Evolutionary conservation across 495 filamentous ascomycete genomes (phyloP), one percentile per base, ranked within the genome.

Genomic region (Penicillium maclennaniae): DNA sequence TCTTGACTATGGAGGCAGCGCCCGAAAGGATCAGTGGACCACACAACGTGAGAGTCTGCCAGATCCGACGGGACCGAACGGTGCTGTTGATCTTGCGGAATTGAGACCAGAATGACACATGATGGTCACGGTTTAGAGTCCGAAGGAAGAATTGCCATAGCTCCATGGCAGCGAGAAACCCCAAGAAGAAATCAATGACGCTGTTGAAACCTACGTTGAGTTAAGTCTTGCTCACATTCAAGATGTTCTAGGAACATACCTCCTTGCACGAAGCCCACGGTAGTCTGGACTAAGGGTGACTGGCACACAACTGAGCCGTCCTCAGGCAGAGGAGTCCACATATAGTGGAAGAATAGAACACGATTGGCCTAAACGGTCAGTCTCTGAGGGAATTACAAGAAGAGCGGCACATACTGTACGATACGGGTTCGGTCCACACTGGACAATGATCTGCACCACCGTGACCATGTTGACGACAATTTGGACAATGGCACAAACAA

Each of bases 381-480:
- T n/a, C 23, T 7, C 25, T 37, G 17, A 16, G 19, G 2, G 0
- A 45, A 45, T 28, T 4, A 9, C 8, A 34, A 25, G 3, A 7
- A 12, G 20, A 16, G 12, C 19, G 27, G 39, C n/a, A 51, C 66
- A 17, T 45, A 71, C 66, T 8, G 64, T 7, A 1, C 40, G 57
- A 39, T 71, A 73, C 15, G 67, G 67, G 55, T 69, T 59, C 7
- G 70, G 70, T 6, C 70, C 70, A 27, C 70, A 73, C 51, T 73
- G 70, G 14, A 70, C 59, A 10, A 71, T 53, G 26, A 71, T 73
- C 38, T 73, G 70, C 16, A 69, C 57, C 6, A 69, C 55, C 0
- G 68, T 70, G 16, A 73, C 48, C 53, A 65, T 62, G 49, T 71
- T 73, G 16, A 50, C 62, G 2, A 69, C 52, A 15, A 73, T 52